Evolutionary conservation across 2,329 filamentous ascomycete species (phyloP).

Genomic region (Aspergillus chevalieri): DNA sequence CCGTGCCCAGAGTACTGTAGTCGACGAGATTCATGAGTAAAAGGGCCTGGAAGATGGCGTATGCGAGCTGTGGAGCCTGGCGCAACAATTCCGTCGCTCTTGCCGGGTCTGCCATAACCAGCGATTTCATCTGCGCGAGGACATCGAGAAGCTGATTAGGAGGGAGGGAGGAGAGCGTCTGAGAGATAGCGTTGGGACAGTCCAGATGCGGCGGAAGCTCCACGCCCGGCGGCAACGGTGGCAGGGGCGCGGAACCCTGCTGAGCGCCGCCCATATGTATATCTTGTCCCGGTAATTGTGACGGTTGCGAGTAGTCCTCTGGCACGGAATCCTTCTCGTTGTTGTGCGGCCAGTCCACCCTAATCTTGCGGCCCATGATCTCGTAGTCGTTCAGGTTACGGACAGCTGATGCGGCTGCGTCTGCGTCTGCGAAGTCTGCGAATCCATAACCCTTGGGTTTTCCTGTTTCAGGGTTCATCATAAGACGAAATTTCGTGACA

Average conservation of each 20-base stretch:
- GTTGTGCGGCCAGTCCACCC: constrained; percentile 95
- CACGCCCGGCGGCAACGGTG: constrained; percentile 75
- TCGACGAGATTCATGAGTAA: constrained; percentile 90
- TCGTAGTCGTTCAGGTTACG: constrained; percentile 94
- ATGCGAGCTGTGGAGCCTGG: constrained; percentile 85
- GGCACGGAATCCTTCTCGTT: constrained; percentile 64
- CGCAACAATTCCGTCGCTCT: constrained; percentile 80
- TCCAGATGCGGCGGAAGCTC: constrained; percentile 77
- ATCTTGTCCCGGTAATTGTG: constrained; percentile 32
- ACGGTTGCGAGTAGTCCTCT: constrained; percentile 43
- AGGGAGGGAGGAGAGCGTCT: constrained; percentile 79
- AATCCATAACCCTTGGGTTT: constrained; percentile 96
- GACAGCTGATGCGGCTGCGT: constrained; percentile 86
- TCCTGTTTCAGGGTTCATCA: constrained; percentile 92
- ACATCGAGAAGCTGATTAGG: constrained; percentile 88
- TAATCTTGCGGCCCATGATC: constrained; percentile 86
- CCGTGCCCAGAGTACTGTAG: constrained; percentile 70
- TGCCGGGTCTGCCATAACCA: constrained; percentile 73
- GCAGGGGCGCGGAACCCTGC: constrained; percentile 53
- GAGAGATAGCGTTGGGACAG: constrained; percentile 84
- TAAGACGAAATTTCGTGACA: constrained; percentile 84
- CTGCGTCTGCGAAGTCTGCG: constrained; percentile 87
- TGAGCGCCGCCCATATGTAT: constrained; percentile 31
- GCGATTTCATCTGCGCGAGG: constrained; percentile 84
- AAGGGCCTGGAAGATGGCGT: constrained; percentile 90